Evolutionary conservation across 2,329 filamentous ascomycete species (phyloP), one percentile per base, ranked within the genome.

Genomic region (Laburnicola sp.): DNA sequence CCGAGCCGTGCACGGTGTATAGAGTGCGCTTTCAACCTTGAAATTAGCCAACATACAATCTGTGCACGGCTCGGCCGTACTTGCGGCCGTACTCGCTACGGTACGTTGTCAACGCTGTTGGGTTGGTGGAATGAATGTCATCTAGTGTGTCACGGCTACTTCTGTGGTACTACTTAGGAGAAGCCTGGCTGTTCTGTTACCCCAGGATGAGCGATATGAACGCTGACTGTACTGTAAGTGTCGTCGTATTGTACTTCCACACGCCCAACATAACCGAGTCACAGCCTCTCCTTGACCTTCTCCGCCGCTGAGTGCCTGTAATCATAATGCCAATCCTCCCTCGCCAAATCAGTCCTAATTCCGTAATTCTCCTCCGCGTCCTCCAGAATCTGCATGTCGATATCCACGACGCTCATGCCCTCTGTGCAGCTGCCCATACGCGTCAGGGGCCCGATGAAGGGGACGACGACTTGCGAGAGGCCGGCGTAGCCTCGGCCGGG

Each of bases 141-240:
- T n/a, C n/a, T n/a, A n/a, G n/a, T n/a, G n/a, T n/a, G n/a, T n/a
- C n/a, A n/a, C n/a, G n/a, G n/a, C n/a, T n/a, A n/a, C n/a, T n/a
- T n/a, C n/a, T n/a, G n/a, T n/a, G n/a, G n/a, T n/a, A n/a, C n/a
- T n/a, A n/a, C n/a, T n/a, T n/a, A n/a, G n/a, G n/a, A n/a, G n/a
- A n/a, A n/a, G n/a, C n/a, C n/a, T n/a, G n/a, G n/a, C n/a, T n/a
- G n/a, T n/a, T n/a, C n/a, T n/a, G n/a, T n/a, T n/a, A n/a, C n/a
- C n/a, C n/a, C n/a, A n/a, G n/a, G n/a, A n/a, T n/a, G n/a, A n/a
- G n/a, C n/a, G n/a, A n/a, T n/a, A n/a, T n/a, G n/a, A 2, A 81
- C 82, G 0, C 85, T 87, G 0, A 85, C 87, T 0, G 84, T 82
- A 62, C 91, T 92, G 28, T 82, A 84, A 59, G 89, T 90, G 0